Evolutionary conservation across 352 stramenopile genomes (phyloP).

Genomic region (Pilasporangium apinafurcum): DNA sequence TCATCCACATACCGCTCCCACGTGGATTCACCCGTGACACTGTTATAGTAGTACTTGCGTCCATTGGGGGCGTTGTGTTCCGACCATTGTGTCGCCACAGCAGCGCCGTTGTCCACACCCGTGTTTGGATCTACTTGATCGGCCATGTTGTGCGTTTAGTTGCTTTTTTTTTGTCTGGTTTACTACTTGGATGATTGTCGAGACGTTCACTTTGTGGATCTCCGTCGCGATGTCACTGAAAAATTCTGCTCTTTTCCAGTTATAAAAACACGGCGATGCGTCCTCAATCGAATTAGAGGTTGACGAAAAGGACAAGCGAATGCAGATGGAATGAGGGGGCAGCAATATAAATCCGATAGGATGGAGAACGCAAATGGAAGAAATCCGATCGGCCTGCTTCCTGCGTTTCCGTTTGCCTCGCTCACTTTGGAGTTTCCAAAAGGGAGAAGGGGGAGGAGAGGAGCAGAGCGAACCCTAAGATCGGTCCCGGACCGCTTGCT

Average conservation of each 20-base stretch:
- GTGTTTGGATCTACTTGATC: constrained; percentile 54
- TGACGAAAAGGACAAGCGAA: not conserved
- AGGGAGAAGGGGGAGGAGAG: not conserved
- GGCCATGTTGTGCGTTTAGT: constrained; percentile 29
- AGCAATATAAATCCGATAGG: not conserved
- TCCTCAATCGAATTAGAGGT: not conserved
- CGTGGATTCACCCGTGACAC: constrained; percentile 82
- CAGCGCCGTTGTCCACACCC: constrained; percentile 21
- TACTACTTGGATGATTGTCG: not conserved
- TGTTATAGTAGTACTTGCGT: constrained; percentile 92
- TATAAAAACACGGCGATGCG: not conserved
- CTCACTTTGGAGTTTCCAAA: constrained; percentile 2
- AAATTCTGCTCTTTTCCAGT: not conserved
- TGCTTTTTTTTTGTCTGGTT: constrained; percentile 1
- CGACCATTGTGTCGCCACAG: constrained; percentile 64
- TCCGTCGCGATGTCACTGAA: too few species aligned
- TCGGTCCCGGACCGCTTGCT: constrained; percentile 4
- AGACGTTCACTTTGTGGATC: constrained; percentile 5
- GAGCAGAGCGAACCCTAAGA: constrained; percentile 6
- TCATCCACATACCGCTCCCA: constrained; percentile 87
- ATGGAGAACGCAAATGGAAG: not conserved
- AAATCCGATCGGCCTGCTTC: constrained; percentile 1
- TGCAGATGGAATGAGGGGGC: too few species aligned
- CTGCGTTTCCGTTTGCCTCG: too few species aligned
- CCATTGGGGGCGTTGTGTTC: constrained; percentile 89